Base-by-base conservation (phyloP, 345 rosid species). In the Populus davidiana region DNA sequence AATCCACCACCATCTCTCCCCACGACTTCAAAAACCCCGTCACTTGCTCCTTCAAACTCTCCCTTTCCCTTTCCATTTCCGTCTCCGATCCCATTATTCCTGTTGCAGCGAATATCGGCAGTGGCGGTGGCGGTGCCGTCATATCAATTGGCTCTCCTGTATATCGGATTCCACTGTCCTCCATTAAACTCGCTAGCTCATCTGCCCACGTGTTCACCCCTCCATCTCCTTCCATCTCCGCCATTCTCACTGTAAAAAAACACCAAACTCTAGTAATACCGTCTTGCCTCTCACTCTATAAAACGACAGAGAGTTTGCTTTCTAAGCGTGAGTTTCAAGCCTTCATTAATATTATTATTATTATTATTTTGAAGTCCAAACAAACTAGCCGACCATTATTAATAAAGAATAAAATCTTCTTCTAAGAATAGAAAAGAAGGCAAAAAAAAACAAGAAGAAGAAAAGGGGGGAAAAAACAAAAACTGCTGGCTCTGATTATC, bases 1-100 rank as follows among this genome's bases (percentile, higher is more conserved):
- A 88, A 59, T 95, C 96, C 72, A 92, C 7, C 61, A 92, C 83
- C 94, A 95, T 89, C 86, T 95, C 98, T 6, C 90, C 91, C 99
- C 99, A 95, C 29, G 98, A 89, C 83, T 87, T 91, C 69, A 88
- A 72, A 72, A 95, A 91, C 78, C 88, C 99, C 47, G 85, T 86
- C 78, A 83, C 88, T 69, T 92, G 93, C 76, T 92, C 98, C 80
- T 77, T 90, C 66, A 90, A 81, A 61, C 85, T 87, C 90, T 93
- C 99, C 43, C 77, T 54, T 68, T 44, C 49, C 17, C 49, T 44
- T 13, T 44, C 14, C 49, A 44, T 13, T 44, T 81, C 62, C 62
- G 14, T 16, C 73, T 17, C 66, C 67, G 73, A 17, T 67, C 6
- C 36, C 56, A 39, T 71, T 35, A 49, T 1, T 49, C 54, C 20